Percentiles rank a stretch among this genome's conserved stretches.
These are phyloP conservation scores for Elsinoe ampelina DNA, from an alignment of 2,329 filamentous ascomycete genomes.

Conservation along the genomic window DNA sequence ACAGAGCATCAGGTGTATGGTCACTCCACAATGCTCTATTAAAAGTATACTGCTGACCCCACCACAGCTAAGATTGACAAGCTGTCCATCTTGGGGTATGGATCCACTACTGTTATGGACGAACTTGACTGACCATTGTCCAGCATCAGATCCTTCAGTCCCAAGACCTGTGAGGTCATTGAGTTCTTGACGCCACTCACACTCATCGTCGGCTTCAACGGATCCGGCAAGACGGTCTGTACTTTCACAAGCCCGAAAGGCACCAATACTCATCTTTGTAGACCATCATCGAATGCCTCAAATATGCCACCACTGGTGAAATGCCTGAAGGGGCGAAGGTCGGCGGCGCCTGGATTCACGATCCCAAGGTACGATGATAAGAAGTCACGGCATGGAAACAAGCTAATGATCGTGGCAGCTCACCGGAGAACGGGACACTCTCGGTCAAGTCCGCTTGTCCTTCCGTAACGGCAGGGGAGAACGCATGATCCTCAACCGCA, in stretches of 20 bases:
- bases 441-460: conserved; percentile 83
- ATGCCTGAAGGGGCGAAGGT: conserved; percentile 81
- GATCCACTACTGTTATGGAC: conserved; percentile 7
- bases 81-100: conserved; percentile 68
- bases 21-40: not conserved
- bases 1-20: conserved; percentile 16
- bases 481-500: conserved; percentile 75
- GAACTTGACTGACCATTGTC: conserved; percentile 4
- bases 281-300: conserved; percentile 97
- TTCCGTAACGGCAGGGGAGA: conserved; percentile 72
- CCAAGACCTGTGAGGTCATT: conserved; percentile 64
- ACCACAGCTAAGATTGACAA: conserved; percentile 77
- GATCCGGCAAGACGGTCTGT: conserved; percentile 79
- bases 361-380: conserved; percentile 60
- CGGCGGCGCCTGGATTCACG: conserved; percentile 89
- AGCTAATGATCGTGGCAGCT: conserved; percentile 36
- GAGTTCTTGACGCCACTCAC: conserved; percentile 85
- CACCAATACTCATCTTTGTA: conserved; percentile 21
- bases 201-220: conserved; percentile 93
- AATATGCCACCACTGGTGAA: conserved; percentile 93
- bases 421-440: conserved; percentile 74
- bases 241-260: not conserved
- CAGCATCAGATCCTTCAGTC: conserved; percentile 76
- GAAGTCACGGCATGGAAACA: conserved; percentile 6
- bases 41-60: not conserved